Conservation (phyloP, 2,329 filamentous ascomycete genomes). For the Botrytis galanthina region DNA sequence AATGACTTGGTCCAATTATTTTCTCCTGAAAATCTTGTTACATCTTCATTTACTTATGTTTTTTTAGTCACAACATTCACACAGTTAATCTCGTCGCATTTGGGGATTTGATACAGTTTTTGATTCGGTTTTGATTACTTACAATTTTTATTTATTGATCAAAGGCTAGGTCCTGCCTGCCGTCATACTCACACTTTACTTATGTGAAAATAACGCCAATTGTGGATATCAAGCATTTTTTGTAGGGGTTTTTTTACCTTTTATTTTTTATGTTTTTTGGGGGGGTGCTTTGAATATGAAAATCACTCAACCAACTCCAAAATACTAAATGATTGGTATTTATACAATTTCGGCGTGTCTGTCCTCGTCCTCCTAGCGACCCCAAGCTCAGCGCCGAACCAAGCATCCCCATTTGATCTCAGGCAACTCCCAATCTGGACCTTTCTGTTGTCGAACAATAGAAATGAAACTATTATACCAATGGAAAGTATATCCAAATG, state of each 20-base stretch:
- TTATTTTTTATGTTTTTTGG: not conserved
- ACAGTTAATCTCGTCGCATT: not conserved
- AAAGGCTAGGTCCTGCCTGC: not conserved
- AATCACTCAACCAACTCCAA: not conserved
- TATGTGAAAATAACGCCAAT: not conserved
- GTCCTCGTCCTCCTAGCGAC: not conserved
- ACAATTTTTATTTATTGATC: not conserved
- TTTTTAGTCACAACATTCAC: not conserved
- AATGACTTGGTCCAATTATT: not conserved
- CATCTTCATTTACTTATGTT: not conserved
- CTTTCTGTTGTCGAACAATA: no score
- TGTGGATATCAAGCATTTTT: not conserved
- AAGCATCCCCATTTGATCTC: not conserved
- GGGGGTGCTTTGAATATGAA: not conserved
- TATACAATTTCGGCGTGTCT: not conserved
- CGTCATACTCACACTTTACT: not conserved
- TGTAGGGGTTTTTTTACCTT: not conserved
- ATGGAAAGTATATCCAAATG: no score
- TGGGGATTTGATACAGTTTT: not conserved
- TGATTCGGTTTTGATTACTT: not conserved
- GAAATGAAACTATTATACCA: no score
- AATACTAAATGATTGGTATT: not conserved
- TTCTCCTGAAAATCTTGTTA: not conserved
- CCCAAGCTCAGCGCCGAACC: not conserved
- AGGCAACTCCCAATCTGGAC: not conserved